Percentiles rank a stretch among this genome's conserved stretches.
These are phyloP conservation scores for Begonia loranthoides DNA, from an alignment of 306 rosid genomes.

Conservation along the genomic window DNA sequence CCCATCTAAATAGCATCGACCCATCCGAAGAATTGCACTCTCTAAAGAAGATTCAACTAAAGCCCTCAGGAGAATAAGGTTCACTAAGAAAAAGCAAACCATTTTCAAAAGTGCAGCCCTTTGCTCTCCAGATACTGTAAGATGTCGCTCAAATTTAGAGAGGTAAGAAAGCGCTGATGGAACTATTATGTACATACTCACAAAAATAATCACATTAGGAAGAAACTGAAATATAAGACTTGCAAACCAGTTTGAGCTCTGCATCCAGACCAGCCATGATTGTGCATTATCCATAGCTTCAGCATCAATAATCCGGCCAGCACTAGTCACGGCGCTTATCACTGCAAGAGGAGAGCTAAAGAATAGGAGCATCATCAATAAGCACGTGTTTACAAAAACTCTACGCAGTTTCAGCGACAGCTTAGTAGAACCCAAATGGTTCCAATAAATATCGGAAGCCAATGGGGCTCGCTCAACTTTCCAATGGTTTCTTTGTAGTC, in stretches of 20 bases:
- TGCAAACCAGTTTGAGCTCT: constrained; percentile 85
- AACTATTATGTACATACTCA: constrained; percentile 82
- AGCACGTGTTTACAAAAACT: constrained; percentile 67
- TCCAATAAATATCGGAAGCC: constrained; percentile 92
- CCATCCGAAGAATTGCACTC: constrained; percentile 71
- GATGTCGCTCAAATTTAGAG: constrained; percentile 82
- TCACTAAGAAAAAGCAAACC: constrained; percentile 96
- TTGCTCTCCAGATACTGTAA: constrained; percentile 93
- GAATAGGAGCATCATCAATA: constrained; percentile 65
- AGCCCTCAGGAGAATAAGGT: constrained; percentile 80
- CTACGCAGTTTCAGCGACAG: constrained; percentile 53
- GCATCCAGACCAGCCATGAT: constrained; percentile 78
- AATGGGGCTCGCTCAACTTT: constrained; percentile 95
- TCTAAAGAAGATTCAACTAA: constrained; percentile 84
- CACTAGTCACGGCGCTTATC: constrained; percentile 66
- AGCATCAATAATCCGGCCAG: constrained; percentile 79
- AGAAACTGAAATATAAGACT: constrained; percentile 86
- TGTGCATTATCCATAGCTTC: constrained; percentile 95
- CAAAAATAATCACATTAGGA: constrained; percentile 78
- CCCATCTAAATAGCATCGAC: constrained; percentile 85
- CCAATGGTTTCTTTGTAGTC: constrained; percentile 84
- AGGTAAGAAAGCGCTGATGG: constrained; percentile 89
- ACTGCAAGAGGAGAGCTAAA: constrained; percentile 94
- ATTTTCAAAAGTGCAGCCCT: constrained; percentile 84
- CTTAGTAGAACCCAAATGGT: constrained; percentile 73